A percentile compares a stretch with the other conserved stretches of the same genome.
phyloP scores from a whole-genome alignment of 1,284 basidiomycete genomes.

The Fereydounia khargensis region DNA sequence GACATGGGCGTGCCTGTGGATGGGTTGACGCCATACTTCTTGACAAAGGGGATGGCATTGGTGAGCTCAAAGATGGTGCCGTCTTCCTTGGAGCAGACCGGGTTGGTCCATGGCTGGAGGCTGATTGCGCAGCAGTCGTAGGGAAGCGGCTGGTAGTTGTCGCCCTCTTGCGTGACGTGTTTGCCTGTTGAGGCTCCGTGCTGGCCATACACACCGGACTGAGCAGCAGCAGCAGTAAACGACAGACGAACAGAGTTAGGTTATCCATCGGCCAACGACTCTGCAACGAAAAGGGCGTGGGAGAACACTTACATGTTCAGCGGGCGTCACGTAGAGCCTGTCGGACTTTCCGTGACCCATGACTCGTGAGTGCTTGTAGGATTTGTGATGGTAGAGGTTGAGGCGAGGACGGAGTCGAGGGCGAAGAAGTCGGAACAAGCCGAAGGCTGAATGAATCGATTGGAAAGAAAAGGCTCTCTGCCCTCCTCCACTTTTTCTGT shows the following conservation, averaged over 20 bases:
- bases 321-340: slow-evolving; percentile 41
- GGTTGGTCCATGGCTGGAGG: slow-evolving; percentile 83
- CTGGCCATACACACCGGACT: slow-evolving; percentile 41
- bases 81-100: slow-evolving; percentile 77
- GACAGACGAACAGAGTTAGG: too few species aligned
- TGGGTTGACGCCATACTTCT: slow-evolving; percentile 70
- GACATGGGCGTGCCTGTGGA: slow-evolving; percentile 78
- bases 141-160: slow-evolving; percentile 63
- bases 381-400: background rate
- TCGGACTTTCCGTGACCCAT: slow-evolving; percentile 53
- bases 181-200: slow-evolving; percentile 40
- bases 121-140: slow-evolving; percentile 91
- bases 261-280: too few species aligned
- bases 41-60: slow-evolving; percentile 88
- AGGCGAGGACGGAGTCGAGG: too few species aligned
- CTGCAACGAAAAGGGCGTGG: too few species aligned
- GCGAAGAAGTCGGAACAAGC: too few species aligned
- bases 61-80: slow-evolving; percentile 52
- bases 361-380: too few species aligned
- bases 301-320: slow-evolving; percentile 28
- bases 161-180: slow-evolving; percentile 60
- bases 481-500: too few species aligned
- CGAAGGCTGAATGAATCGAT: too few species aligned
- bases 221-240: too few species aligned
- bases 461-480: too few species aligned